These are phyloP conservation scores for Hypoxylon fragiforme DNA, from an alignment of 495 filamentous ascomycete species.

Conservation along the genomic window DNA sequence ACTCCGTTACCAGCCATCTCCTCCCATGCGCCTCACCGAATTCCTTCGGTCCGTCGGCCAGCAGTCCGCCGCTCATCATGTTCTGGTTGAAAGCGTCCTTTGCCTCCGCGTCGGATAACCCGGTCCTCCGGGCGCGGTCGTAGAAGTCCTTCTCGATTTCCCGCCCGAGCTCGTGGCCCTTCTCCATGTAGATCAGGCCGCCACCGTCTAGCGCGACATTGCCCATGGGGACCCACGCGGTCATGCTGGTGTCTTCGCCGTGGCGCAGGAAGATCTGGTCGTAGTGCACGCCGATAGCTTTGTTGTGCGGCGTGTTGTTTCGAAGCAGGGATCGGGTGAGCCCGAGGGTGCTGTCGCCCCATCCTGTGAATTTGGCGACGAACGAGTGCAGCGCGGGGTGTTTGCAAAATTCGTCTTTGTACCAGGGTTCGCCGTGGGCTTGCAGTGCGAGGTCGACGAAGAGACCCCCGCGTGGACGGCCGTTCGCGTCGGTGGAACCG, in stretches of 20 bases:
- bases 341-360: conserved; percentile 55
- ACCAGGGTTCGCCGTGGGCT: conserved; percentile 61
- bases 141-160: conserved; percentile 56
- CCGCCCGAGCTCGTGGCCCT: conserved; percentile 35
- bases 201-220: conserved; percentile 61
- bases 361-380: conserved; percentile 56
- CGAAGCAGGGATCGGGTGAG: conserved; percentile 51
- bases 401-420: conserved; percentile 58
- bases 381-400: conserved; percentile 57
- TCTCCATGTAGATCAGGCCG: conserved; percentile 65
- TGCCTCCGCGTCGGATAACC: conserved; percentile 55
- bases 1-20: conserved; percentile 59
- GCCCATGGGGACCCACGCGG: conserved; percentile 68
- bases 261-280: conserved; percentile 68
- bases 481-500: conserved; percentile 54
- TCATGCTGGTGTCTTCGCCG: conserved; percentile 60
- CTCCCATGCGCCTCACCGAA: conserved; percentile 48
- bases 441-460: conserved; percentile 61
- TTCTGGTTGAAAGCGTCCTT: conserved; percentile 59
- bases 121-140: conserved; percentile 46
- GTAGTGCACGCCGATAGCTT: conserved; percentile 66
- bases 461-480: conserved; percentile 47
- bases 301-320: conserved; percentile 61
- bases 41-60: conserved; percentile 45
- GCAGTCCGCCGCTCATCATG: conserved; percentile 56